phyloP scores from a whole-genome alignment of 2,329 filamentous ascomycete species.

The Diaporthe citriasiana region DNA sequence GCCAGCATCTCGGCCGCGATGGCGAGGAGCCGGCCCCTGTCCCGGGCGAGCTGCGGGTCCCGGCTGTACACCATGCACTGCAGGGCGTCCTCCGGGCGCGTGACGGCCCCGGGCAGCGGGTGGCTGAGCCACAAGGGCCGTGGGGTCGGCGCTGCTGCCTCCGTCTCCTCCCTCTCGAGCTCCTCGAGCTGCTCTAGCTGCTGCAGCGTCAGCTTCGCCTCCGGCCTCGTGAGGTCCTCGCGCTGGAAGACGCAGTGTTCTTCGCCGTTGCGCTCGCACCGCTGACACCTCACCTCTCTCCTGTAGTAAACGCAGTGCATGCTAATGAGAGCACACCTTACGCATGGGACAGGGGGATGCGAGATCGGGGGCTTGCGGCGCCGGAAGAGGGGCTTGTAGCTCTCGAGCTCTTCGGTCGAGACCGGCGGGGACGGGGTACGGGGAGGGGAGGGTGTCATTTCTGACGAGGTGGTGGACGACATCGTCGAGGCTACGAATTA shows the following conservation, averaged over 20 bases:
- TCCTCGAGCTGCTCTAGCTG: neutral
- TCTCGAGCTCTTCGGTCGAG: neutral
- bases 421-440: neutral
- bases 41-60: neutral
- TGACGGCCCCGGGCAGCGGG: no score
- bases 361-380: neutral
- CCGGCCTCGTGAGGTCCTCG: neutral
- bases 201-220: neutral
- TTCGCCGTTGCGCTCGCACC: slow-evolving; percentile 25
- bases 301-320: neutral
- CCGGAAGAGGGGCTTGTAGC: neutral
- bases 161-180: neutral
- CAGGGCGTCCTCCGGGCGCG: neutral
- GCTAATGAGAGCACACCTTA: neutral
- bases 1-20: neutral
- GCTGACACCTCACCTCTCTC: neutral
- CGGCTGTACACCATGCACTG: slow-evolving; percentile 12
- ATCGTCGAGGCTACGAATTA: neutral
- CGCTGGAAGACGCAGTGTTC: slow-evolving; percentile 6
- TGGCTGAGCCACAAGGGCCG: neutral
- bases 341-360: neutral
- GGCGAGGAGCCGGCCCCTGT: neutral
- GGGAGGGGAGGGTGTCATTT: neutral
- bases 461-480: neutral
- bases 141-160: neutral